Evolutionary conservation across 2,329 filamentous ascomycete species (phyloP), one percentile per base, ranked within the genome.

Genomic region (Ophiostoma montium): DNA sequence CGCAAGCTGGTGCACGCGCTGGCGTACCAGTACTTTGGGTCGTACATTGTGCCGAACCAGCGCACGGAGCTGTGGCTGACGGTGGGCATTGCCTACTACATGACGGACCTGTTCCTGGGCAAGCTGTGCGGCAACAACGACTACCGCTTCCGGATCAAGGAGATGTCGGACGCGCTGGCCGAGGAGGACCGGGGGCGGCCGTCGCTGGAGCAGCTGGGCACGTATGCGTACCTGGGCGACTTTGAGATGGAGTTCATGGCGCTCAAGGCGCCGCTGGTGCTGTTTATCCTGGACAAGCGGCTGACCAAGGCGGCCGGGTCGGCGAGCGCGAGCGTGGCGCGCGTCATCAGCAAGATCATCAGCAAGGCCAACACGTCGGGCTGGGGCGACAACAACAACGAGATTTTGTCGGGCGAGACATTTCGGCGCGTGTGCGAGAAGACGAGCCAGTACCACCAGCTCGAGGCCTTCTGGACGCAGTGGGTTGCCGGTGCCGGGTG

Each of bases 81-180:
- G 12, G 76, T 92, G 48, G 94, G 90, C 13, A 83, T 94, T 43
- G 85, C 90, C 1, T 89, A 90, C 69, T 98, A 87, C 68, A 94
- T 98, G 75, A 88, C 90, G 1, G 90, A 95, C 57, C 75, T 87
- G 4, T 95, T 94, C 64, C 86, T 96, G 76, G 86, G 82, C 62
- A 82, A 80, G 56, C 72, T 98, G 3, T 94, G 87, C 60, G 92
- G 92, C 8, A 94, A 94, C 61, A 98, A 98, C 61, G 87, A 95
- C 58, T 92, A 95, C 62, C 76, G 88, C 11, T 96, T 88, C 62
- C 81, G 87, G 35, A 84, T 95, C 64, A 96, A 96, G 65, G 71
- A 78, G 35, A 77, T 86, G 64, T 80, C 87, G 1, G 90, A 98
- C 63, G 76, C 74, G 56, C 77, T 96, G 36, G 84, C 89, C 44